phyloP scores from a whole-genome alignment of 2,329 filamentous ascomycete genomes.

The Botrytis hyacinthi region DNA sequence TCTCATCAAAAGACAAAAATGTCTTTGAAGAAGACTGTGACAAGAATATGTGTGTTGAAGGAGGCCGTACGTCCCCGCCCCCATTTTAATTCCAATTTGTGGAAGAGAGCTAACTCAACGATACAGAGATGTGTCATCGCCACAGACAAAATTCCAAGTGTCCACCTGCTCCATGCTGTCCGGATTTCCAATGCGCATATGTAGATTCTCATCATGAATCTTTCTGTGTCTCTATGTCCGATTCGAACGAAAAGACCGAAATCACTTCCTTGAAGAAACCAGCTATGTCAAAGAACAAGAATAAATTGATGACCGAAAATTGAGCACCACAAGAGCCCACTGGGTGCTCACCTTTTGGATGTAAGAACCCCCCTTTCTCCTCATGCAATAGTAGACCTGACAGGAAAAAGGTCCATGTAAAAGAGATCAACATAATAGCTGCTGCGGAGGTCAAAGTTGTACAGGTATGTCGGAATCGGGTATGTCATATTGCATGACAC shows the following conservation, averaged over 20 bases:
- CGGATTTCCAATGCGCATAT: background rate
- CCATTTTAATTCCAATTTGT: too few species aligned
- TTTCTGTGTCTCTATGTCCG: background rate
- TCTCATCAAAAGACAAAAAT: background rate
- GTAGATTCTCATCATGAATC: background rate
- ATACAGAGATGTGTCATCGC: background rate
- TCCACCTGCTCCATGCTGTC: background rate
- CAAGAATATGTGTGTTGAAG: background rate
- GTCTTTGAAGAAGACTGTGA: background rate
- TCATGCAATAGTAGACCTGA: background rate
- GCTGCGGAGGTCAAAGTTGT: constrained; percentile 1
- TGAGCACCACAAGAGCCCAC: background rate
- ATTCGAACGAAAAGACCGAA: background rate
- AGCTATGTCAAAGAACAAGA: background rate
- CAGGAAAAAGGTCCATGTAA: background rate
- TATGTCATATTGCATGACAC: background rate
- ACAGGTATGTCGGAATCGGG: background rate
- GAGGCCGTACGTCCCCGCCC: background rate
- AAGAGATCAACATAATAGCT: background rate
- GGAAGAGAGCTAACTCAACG: background rate
- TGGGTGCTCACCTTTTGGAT: background rate
- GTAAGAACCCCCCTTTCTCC: background rate
- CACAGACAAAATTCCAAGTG: background rate
- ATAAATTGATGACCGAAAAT: background rate
- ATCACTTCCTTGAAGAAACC: background rate